A percentile compares a stretch with the other conserved stretches of the same genome.
phyloP scores from a whole-genome alignment of 805 yeast species.

The Barnettozyma vustinii region DNA sequence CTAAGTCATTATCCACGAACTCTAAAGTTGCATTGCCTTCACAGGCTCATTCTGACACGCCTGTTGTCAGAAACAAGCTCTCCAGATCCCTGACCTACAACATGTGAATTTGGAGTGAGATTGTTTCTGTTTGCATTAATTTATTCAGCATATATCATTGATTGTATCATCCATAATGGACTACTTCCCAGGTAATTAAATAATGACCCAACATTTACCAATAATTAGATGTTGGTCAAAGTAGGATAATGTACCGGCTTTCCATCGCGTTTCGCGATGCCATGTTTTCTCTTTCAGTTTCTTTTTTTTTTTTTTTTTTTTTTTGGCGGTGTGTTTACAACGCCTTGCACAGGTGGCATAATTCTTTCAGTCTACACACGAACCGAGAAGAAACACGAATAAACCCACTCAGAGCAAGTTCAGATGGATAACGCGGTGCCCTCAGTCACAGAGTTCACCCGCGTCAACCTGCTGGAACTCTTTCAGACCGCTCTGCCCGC shows the following conservation, averaged over 20 bases:
- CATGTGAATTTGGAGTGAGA: slow-evolving; percentile 9
- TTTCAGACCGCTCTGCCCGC: slow-evolving; percentile 11
- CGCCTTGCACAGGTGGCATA: no score
- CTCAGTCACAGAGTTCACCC: not conserved
- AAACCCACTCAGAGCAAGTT: not conserved
- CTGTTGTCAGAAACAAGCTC: slow-evolving; percentile 15
- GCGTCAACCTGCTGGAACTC: not conserved
- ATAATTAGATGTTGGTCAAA: not conserved
- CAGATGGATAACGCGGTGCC: not conserved
- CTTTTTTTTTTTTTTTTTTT: no score
- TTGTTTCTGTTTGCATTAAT: not conserved
- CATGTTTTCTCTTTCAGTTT: no score
- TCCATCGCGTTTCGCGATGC: not conserved
- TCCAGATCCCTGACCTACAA: slow-evolving; percentile 18
- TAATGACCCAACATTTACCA: not conserved
- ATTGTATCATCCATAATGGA: not conserved
- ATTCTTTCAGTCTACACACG: not conserved
- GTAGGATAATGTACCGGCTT: not conserved
- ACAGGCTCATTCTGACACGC: slow-evolving; percentile 9
- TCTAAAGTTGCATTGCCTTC: slow-evolving; percentile 8
- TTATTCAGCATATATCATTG: not conserved
- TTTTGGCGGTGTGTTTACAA: not conserved
- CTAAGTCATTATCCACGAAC: not conserved
- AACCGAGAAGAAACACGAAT: not conserved
- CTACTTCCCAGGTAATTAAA: not conserved